Evolutionary conservation across 2,329 filamentous ascomycete genomes (phyloP), one percentile per base, ranked within the genome.

Genomic region (Bipolaris cookei): DNA sequence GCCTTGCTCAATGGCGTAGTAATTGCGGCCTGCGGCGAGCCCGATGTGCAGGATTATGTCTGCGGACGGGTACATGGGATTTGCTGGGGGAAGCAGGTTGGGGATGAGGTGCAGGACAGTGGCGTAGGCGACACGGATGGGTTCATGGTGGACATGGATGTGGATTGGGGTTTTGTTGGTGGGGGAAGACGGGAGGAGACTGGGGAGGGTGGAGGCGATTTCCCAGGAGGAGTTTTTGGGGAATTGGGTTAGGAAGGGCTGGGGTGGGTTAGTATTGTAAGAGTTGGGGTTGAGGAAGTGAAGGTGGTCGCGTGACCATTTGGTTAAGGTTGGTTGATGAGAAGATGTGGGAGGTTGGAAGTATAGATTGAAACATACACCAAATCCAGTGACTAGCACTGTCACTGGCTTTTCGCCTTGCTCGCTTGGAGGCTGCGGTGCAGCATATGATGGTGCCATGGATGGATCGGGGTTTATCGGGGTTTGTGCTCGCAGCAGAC

Each of bases 11-110:
- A 77, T 60, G n/a, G 74, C 71, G 58, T 68, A 78, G 63, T 69
- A 76, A 4, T 60, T 58, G 1, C 74, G 68, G 37, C 69, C 66
- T 20, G 76, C 73, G 7, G 76, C 75, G 18, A 78, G 70, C 1
- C 76, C 75, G 30, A 78, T 76, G 56, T 78, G 76, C 3, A 78
- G 62, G 51, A 76, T 59, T 8, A 77, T 70, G 43, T 74, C 69
- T 38, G 73, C 66, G 1, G 43, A 11, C 1, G 69, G 69, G 16
- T 56, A 48, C 20, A 63, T 45, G n/a, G 58, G 56, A 30, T 62
- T 68, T 4, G 18, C 23, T 0, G 68, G 65, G 6, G 69, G 63
- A 2, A 76, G 66, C n/a, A 77, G 62, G 1, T 45, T 61, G 3
- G 74, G 73, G 6, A 74, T 39, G 1, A 71, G 52, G 13, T 57